Evolutionary conservation across 495 filamentous ascomycete species (phyloP).

Genomic region (Aspergillus indologenus): DNA sequence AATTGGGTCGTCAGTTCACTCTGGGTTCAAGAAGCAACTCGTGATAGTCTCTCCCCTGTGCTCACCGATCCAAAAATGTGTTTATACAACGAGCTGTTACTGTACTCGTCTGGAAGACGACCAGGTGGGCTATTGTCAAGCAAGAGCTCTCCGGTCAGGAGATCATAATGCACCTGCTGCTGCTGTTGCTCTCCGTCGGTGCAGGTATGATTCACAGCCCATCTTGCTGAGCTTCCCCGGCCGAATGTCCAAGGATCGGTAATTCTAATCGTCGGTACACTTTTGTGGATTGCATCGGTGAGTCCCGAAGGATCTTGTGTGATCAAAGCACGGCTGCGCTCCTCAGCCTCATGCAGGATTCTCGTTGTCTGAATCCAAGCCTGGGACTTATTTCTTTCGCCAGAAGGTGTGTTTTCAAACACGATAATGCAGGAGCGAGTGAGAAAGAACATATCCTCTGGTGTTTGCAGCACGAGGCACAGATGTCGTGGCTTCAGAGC

Average conservation of each 20-base stretch:
- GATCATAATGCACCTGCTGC: conserved; percentile 11
- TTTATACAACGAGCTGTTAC: conserved; percentile 33
- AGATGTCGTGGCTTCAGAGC: conserved; percentile 28
- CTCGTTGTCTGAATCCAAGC: conserved; percentile 6
- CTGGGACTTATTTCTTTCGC: neutral
- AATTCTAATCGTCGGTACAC: conserved; percentile 4
- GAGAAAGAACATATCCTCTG: conserved; percentile 29
- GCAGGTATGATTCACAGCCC: conserved; percentile 7
- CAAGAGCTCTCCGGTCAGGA: conserved; percentile 20
- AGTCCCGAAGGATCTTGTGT: conserved; percentile 5
- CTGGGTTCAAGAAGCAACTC: no score
- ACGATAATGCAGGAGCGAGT: conserved; percentile 31
- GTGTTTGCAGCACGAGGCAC: conserved; percentile 16
- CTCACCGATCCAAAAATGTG: conserved; percentile 39
- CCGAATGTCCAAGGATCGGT: conserved; percentile 7
- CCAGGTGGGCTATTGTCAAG: conserved; percentile 18
- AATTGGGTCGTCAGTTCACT: neutral
- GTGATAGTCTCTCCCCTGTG: neutral
- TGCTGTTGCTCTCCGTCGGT: neutral
- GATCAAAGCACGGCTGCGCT: conserved; percentile 7
- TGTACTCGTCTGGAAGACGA: conserved; percentile 46
- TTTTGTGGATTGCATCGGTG: conserved; percentile 16
- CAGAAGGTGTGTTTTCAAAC: conserved; percentile 24
- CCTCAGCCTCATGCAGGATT: conserved; percentile 11
- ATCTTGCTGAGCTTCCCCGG: conserved; percentile 2